phyloP scores from a whole-genome alignment of 345 rosid species.

The Psidium friedrichsthalianum region DNA sequence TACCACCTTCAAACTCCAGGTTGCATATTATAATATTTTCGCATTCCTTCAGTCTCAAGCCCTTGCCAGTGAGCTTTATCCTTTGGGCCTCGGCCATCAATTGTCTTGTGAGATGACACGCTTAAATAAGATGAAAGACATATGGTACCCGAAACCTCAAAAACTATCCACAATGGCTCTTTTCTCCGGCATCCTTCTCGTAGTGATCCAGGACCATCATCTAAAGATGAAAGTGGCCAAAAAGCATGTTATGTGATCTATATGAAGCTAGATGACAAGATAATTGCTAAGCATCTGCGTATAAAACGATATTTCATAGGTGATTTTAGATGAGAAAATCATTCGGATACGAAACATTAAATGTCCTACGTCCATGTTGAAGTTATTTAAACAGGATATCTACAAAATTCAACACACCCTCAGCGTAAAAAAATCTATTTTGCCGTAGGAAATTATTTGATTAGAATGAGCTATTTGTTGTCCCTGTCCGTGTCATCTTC shows the following conservation, averaged over 20 bases:
- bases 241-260: background rate
- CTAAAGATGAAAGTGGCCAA: constrained; percentile 13
- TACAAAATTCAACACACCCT: background rate
- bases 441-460: background rate
- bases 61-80: constrained; percentile 81
- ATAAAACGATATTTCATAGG: background rate
- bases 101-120: constrained; percentile 81
- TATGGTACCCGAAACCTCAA: constrained; percentile 76
- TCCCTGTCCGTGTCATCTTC: background rate
- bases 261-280: background rate
- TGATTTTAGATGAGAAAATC: background rate
- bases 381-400: background rate
- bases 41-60: constrained; percentile 74
- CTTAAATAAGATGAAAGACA: constrained; percentile 47
- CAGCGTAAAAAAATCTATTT: background rate
- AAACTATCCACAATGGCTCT: constrained; percentile 90
- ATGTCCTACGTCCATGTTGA: background rate
- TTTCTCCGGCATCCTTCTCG: constrained; percentile 65
- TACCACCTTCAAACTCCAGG: constrained; percentile 82
- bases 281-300: background rate
- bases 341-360: background rate
- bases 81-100: constrained; percentile 93
- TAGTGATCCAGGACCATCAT: constrained; percentile 86
- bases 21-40: constrained; percentile 83
- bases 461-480: background rate